These are phyloP conservation scores for Mycena epipterygia DNA, from an alignment of 768 basidiomycete species.

Conservation along the genomic window DNA sequence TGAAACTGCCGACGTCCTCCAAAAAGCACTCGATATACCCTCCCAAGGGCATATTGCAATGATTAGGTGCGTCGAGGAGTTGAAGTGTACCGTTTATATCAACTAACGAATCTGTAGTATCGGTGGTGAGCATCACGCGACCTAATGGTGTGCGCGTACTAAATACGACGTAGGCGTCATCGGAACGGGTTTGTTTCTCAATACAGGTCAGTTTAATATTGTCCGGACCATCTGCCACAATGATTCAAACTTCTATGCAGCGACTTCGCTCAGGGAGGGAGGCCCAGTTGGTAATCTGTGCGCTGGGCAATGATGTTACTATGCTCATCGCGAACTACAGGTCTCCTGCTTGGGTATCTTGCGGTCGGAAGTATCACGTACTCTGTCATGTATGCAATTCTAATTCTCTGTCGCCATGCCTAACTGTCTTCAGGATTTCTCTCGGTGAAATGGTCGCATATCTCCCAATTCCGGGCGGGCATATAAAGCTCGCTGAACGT, in stretches of 20 bases:
- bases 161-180: conserved; percentile 9
- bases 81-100: neutral
- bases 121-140: conserved; percentile 53
- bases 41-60: conserved; percentile 30
- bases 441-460: conserved; percentile 62
- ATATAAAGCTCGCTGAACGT: conserved; percentile 85
- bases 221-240: neutral
- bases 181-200: conserved; percentile 73
- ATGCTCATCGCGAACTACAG: conserved; percentile 46
- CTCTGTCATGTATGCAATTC: conserved; percentile 66
- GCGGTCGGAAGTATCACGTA: conserved; percentile 78
- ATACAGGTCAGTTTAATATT: conserved; percentile 53
- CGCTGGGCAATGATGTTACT: neutral
- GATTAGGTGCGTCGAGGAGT: conserved; percentile 27
- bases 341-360: conserved; percentile 79
- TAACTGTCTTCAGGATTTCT: conserved; percentile 60
- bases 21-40: neutral
- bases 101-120: conserved; percentile 55
- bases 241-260: conserved; percentile 33
- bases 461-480: conserved; percentile 84
- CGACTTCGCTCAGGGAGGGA: conserved; percentile 60
- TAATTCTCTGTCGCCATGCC: neutral
- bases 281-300: conserved; percentile 72
- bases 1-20: neutral
- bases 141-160: neutral